Percentiles rank a stretch among this genome's conserved stretches.
phyloP scores from a whole-genome alignment of 768 basidiomycete species.

The Mycena venus region DNA sequence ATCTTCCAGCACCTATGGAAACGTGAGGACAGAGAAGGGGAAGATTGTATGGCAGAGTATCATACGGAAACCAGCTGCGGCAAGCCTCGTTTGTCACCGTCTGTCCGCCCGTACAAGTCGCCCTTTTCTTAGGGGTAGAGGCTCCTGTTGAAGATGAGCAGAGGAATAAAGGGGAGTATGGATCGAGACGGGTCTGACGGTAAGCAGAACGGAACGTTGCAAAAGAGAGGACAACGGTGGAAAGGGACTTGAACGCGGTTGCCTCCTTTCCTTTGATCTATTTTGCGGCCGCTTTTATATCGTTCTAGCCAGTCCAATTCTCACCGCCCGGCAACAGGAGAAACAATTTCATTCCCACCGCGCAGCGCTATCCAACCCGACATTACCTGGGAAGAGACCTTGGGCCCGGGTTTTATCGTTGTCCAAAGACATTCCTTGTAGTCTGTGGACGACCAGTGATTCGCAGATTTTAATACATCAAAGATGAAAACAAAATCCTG shows the following conservation, averaged over 20 bases:
- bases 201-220: not conserved
- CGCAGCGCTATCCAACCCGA: too few relatives aligned
- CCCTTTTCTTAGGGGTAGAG: not conserved
- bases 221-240: not conserved
- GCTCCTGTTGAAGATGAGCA: slow-evolving; percentile 7
- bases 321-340: not conserved
- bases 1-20: slow-evolving; percentile 46
- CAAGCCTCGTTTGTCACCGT: slow-evolving; percentile 44
- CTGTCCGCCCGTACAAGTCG: slow-evolving; percentile 46
- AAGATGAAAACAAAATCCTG: too few relatives aligned
- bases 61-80: slow-evolving; percentile 45
- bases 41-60: too few relatives aligned
- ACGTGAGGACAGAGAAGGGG: too few relatives aligned
- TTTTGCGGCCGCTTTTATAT: not conserved
- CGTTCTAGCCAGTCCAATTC: not conserved
- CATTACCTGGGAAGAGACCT: too few relatives aligned
- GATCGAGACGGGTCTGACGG: not conserved
- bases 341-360: too few relatives aligned
- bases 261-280: not conserved
- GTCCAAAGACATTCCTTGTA: too few relatives aligned
- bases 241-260: not conserved
- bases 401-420: too few relatives aligned
- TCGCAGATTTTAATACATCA: too few relatives aligned
- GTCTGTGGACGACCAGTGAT: too few relatives aligned
- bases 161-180: not conserved